phyloP scores from a whole-genome alignment of 164 flowering plant species.

The Buxus sempervirens region DNA sequence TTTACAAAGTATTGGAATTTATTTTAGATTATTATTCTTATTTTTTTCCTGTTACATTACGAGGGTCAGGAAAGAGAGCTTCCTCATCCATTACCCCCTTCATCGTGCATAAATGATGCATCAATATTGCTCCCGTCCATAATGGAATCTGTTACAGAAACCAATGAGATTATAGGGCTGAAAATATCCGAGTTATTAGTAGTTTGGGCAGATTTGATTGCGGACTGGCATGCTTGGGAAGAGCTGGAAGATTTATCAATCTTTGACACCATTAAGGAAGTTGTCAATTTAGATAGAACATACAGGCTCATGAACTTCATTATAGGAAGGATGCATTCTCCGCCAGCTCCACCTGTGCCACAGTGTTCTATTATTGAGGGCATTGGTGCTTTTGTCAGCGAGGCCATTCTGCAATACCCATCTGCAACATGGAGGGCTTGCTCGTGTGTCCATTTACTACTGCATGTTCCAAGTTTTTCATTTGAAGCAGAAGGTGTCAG shows the following conservation, averaged over 20 bases:
- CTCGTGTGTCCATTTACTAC: constrained; percentile 57
- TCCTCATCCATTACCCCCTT: constrained; percentile 24
- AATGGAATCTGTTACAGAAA: constrained; percentile 38
- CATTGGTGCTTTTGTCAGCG: constrained; percentile 51
- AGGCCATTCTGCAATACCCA: constrained; percentile 60
- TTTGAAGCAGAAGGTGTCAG: constrained; percentile 47
- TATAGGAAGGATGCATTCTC: constrained; percentile 35
- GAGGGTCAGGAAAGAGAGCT: constrained; percentile 39
- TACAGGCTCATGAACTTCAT: constrained; percentile 46
- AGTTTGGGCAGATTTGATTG: constrained; percentile 66
- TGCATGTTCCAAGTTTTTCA: constrained; percentile 53
- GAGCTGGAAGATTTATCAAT: constrained; percentile 61
- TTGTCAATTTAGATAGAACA: constrained; percentile 40
- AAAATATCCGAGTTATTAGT: constrained; percentile 48
- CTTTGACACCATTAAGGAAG: constrained; percentile 58
- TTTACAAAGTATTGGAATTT: neutral
- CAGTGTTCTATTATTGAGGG: constrained; percentile 56
- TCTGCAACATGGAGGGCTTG: constrained; percentile 76
- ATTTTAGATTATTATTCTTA: neutral
- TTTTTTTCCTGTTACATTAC: neutral
- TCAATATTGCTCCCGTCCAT: constrained; percentile 55
- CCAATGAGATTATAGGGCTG: constrained; percentile 33
- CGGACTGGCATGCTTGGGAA: constrained; percentile 88
- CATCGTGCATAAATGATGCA: constrained; percentile 57
- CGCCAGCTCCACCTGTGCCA: constrained; percentile 75